Evolutionary conservation across 2,329 filamentous ascomycete genomes (phyloP).

Genomic region (Microsporum ferrugineum): DNA sequence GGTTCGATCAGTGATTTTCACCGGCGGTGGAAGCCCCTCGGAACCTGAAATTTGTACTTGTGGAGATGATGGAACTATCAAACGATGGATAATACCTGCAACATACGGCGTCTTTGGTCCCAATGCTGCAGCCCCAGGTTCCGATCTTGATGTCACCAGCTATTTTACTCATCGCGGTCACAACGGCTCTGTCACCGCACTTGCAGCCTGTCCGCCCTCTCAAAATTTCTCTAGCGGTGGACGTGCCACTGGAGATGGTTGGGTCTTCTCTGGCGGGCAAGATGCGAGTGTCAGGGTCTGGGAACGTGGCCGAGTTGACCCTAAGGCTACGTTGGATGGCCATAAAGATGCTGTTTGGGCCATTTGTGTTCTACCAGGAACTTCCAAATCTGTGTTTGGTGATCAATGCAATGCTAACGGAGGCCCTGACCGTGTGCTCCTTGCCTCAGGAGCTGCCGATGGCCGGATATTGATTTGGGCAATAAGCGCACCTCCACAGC

Average conservation of each 20-base stretch:
- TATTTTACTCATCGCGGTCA: conserved; percentile 95
- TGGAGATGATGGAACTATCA: conserved; percentile 89
- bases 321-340: conserved; percentile 85
- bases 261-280: conserved; percentile 96
- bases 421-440: conserved; percentile 68
- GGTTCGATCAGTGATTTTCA: conserved; percentile 90
- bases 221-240: conserved; percentile 84
- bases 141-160: conserved; percentile 79
- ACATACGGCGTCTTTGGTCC: conserved; percentile 52
- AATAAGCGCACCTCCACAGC: conserved; percentile 77
- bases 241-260: conserved; percentile 79
- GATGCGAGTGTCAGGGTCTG: conserved; percentile 88
- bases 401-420: conserved; percentile 59
- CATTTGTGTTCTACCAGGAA: conserved; percentile 79
- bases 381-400: conserved; percentile 69
- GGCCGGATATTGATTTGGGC: conserved; percentile 90
- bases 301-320: conserved; percentile 88
- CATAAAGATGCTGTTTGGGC: conserved; percentile 96
- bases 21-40: conserved; percentile 83
- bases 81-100: conserved; percentile 87
- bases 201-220: conserved; percentile 77
- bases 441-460: conserved; percentile 87
- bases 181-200: conserved; percentile 72
- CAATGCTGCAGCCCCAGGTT: conserved; percentile 46
- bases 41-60: conserved; percentile 96